These are phyloP conservation scores for Haematococcus sp. DNA, from an alignment of 139 green algal species.

Conservation along the genomic window DNA sequence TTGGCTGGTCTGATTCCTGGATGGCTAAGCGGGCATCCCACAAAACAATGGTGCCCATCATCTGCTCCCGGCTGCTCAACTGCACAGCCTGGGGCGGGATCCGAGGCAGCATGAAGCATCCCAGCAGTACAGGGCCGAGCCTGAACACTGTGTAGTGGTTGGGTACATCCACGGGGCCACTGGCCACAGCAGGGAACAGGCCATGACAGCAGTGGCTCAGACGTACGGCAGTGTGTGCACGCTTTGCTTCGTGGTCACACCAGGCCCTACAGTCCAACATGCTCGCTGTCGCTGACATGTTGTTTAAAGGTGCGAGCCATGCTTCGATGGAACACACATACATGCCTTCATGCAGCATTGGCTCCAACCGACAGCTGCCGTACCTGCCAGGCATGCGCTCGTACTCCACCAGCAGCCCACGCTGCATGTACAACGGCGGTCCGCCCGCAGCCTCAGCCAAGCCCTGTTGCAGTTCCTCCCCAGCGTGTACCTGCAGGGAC, in stretches of 20 bases:
- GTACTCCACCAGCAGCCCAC: background rate
- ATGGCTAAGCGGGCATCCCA: background rate
- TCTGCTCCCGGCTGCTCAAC: background rate
- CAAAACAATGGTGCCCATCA: background rate
- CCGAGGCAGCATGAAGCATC: conserved; percentile 8
- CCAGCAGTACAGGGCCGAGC: conserved; percentile 8
- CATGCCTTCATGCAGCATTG: too few species aligned
- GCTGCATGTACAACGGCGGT: conserved; percentile 7
- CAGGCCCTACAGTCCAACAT: too few species aligned
- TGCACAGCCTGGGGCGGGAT: background rate
- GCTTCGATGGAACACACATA: too few species aligned
- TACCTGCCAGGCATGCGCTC: background rate
- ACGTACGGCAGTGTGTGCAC: too few species aligned
- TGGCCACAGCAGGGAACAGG: too few species aligned
- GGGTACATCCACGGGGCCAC: conserved; percentile 10
- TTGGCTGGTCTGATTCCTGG: too few species aligned
- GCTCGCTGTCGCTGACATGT: too few species aligned
- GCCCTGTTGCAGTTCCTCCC: background rate
- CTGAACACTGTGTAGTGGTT: background rate
- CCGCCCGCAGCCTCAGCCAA: too few species aligned
- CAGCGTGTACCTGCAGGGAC: background rate
- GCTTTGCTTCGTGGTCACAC: too few species aligned
- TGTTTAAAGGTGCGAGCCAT: too few species aligned
- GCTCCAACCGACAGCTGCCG: too few species aligned
- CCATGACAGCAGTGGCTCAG: too few species aligned